Base-by-base conservation (phyloP, 768 basidiomycete species). In the Nidularia sp. region DNA sequence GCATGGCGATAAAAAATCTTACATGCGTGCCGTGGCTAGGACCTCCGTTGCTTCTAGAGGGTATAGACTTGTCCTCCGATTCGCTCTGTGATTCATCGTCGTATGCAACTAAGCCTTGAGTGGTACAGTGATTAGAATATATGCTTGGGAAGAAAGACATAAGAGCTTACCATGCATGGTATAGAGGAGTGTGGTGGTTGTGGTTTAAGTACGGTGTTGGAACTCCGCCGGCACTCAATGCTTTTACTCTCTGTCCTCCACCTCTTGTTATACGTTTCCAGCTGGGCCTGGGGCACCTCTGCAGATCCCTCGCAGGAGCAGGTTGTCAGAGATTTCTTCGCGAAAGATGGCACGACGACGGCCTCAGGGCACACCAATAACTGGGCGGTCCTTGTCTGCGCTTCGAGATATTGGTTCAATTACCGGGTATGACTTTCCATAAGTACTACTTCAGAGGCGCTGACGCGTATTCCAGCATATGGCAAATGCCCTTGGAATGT, bases 381-480 rank as follows among this genome's bases (percentile, higher is more conserved):
- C 66, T 99, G 97, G 97, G 97, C 97, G 1, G 95, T 99, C 4
- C 75, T 98, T 34, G 95, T 98, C 3, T 95, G 90, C 60, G 80
- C 97, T 1, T 97, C 94, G 4, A 67, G 95, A 52, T 96, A 95
- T 66, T 98, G 95, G 95, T 99, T 99, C 77, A 99, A 99, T 66
- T 99, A 99, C 64, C 76, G 96, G 42, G 96, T 97, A 62, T 49
- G 87, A 78, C 12, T 18, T 5, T 13, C 13, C 0, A 43, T 42
- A 39, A 35, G 34, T 36, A 15, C 50, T 34, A 25, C 41, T 49
- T 35, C n/a, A 31, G 12, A 15, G n/a, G 25, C 32, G 25, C 45
- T n/a, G 12, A 43, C 34, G 15, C 29, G 53, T 12, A 34, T 22
- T 42, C n/a, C 58, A 98, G 94, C 97, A 98, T 67, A 98, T 98